Conservation (phyloP, 345 rosid species). For the Cardamine occulta region DNA sequence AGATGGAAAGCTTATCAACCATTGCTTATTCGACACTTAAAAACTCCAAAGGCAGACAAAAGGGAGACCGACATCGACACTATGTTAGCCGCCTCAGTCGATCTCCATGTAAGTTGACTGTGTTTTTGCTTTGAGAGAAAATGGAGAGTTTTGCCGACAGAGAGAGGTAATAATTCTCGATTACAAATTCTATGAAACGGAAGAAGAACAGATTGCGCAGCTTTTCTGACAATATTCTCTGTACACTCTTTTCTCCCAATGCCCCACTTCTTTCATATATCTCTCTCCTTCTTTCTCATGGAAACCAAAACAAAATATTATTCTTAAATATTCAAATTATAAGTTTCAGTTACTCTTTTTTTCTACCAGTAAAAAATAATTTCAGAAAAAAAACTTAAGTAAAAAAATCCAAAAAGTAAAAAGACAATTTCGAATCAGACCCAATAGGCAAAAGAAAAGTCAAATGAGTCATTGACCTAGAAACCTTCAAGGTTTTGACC, state of each 20-base stretch:
- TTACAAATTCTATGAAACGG: too few species aligned
- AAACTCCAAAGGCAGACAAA: too few species aligned
- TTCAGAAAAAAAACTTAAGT: not conserved
- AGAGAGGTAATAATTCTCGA: too few species aligned
- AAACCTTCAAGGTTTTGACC: conserved; percentile 30
- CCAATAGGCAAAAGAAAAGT: conserved; percentile 6
- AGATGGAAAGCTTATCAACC: too few species aligned
- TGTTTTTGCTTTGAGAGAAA: too few species aligned
- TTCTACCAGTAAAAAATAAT: not conserved
- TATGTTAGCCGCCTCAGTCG: too few species aligned
- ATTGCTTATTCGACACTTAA: too few species aligned
- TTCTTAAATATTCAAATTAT: not conserved
- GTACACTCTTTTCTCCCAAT: conserved; percentile 13
- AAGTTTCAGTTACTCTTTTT: not conserved
- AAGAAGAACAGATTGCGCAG: too few species aligned
- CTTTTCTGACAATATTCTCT: conserved; percentile 81
- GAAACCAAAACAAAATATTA: not conserved
- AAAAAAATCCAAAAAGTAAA: not conserved
- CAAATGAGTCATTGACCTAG: conserved; percentile 9
- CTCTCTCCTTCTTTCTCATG: not conserved
- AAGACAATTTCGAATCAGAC: conserved; percentile 26
- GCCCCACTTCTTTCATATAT: not conserved
- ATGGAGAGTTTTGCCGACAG: too few species aligned
- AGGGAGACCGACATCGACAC: too few species aligned
- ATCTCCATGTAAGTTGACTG: too few species aligned